phyloP scores from a whole-genome alignment of 495 filamentous ascomycete genomes.

The Talaromyces ruber region DNA sequence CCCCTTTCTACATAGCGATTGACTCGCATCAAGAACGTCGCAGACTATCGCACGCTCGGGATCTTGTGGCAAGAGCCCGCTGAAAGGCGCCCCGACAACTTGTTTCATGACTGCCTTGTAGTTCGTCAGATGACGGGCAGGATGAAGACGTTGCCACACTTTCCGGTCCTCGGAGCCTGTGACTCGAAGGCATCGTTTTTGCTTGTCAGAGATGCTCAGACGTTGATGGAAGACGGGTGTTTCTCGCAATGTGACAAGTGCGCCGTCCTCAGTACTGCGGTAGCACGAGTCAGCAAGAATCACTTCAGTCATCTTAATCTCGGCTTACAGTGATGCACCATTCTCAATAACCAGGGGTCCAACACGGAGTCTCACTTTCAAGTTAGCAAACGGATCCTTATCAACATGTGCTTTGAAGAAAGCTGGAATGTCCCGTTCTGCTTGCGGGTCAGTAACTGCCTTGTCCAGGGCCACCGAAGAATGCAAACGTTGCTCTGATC shows the following conservation, averaged over 20 bases:
- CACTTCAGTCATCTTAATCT: not conserved
- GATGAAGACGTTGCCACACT: slow-evolving; percentile 12
- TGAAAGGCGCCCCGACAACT: slow-evolving; percentile 28
- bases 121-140: slow-evolving; percentile 11
- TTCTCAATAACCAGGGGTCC: slow-evolving; percentile 36
- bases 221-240: slow-evolving; percentile 17
- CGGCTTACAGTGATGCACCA: slow-evolving; percentile 16
- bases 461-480: not conserved
- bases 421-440: slow-evolving; percentile 22
- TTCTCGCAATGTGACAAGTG: slow-evolving; percentile 20
- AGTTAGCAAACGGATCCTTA: slow-evolving; percentile 28
- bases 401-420: slow-evolving; percentile 20
- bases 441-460: not conserved
- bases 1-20: not conserved
- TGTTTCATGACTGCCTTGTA: slow-evolving; percentile 36
- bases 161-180: not conserved
- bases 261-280: slow-evolving; percentile 18
- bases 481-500: not conserved
- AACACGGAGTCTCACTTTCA: slow-evolving; percentile 29
- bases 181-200: slow-evolving; percentile 5
- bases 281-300: not conserved
- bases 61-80: slow-evolving; percentile 12
- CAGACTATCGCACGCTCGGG: not conserved
- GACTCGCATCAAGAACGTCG: not conserved
- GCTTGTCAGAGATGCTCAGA: slow-evolving; percentile 7